phyloP scores from a whole-genome alignment of 2,329 filamentous ascomycete species.

The Aspergillus fumigatiaffinis region DNA sequence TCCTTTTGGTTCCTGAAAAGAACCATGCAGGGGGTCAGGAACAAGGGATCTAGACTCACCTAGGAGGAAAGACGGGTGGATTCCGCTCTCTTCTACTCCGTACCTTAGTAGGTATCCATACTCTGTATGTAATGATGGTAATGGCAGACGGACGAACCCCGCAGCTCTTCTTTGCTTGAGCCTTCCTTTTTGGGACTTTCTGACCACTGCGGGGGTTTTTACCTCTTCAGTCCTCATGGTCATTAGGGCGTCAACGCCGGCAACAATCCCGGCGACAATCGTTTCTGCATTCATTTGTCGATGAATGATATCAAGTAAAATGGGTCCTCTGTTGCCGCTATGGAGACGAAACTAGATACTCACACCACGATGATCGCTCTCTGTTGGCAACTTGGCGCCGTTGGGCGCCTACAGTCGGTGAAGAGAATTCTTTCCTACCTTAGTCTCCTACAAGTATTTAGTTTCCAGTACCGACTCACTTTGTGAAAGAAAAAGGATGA shows the following conservation, averaged over 20 bases:
- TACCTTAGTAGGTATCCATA: too few relatives aligned
- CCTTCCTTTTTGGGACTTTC: background rate
- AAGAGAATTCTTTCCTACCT: background rate
- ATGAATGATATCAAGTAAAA: background rate
- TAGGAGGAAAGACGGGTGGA: background rate
- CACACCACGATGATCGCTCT: background rate
- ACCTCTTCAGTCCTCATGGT: background rate
- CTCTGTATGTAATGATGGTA: too few relatives aligned
- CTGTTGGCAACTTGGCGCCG: background rate
- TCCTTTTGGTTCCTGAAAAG: background rate
- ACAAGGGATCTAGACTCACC: background rate
- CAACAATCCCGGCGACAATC: background rate
- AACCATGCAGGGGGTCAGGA: background rate
- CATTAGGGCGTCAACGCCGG: background rate
- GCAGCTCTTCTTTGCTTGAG: background rate
- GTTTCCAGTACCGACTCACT: background rate
- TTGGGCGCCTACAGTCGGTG: background rate
- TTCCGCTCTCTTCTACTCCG: too few relatives aligned
- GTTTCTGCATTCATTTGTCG: background rate
- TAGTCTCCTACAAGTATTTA: background rate
- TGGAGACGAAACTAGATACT: background rate
- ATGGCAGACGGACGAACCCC: background rate
- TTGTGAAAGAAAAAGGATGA: too few relatives aligned
- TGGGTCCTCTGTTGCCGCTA: background rate
- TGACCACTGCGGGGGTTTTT: background rate